phyloP scores from a whole-genome alignment of 2,329 filamentous ascomycete genomes.

The Trichoderma endophyticum region DNA sequence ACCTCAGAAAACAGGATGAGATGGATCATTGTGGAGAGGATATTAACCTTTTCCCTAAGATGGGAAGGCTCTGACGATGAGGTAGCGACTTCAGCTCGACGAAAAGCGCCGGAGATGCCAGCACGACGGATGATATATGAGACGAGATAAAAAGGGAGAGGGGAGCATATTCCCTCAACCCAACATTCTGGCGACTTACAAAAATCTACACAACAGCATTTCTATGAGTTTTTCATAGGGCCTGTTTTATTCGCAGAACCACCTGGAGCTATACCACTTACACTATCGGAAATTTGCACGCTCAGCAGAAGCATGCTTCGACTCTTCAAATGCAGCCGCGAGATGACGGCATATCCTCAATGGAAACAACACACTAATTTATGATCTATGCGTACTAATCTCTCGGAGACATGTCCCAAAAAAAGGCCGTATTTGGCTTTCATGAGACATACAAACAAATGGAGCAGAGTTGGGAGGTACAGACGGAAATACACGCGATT shows the following conservation, averaged over 20 bases:
- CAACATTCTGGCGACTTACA: neutral
- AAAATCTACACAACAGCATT: neutral
- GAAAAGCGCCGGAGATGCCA: conserved; percentile 16
- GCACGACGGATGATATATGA: neutral
- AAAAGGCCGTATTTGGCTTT: neutral
- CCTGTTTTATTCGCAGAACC: neutral
- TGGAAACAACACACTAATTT: neutral
- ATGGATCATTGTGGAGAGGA: conserved; percentile 39
- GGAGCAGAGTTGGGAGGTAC: neutral
- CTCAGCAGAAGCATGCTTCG: neutral
- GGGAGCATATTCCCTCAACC: neutral
- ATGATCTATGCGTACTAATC: neutral
- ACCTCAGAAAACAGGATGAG: conserved; percentile 34
- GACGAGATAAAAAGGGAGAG: neutral
- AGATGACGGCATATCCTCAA: neutral
- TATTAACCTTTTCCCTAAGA: conserved; percentile 36
- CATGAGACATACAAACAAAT: neutral
- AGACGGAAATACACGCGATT: neutral
- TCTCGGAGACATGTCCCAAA: neutral
- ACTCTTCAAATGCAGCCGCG: neutral
- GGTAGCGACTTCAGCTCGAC: conserved; percentile 21
- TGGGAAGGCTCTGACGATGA: conserved; percentile 34
- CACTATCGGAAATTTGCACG: neutral
- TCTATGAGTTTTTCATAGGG: neutral
- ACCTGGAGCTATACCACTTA: neutral